phyloP scores from a whole-genome alignment of 306 rosid species.

The Cicer chorassanicum region DNA sequence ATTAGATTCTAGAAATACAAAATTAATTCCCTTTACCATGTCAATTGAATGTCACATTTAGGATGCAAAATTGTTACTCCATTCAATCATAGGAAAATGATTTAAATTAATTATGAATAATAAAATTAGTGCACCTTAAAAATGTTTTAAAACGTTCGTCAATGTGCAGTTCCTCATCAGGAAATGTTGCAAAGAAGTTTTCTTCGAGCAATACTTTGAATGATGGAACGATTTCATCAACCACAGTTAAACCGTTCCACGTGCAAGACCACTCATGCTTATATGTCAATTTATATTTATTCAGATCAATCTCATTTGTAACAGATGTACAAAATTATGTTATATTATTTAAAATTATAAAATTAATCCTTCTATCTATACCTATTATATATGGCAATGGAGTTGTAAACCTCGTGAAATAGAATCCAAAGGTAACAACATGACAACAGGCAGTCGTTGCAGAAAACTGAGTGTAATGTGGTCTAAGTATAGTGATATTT shows the following conservation, averaged over 20 bases:
- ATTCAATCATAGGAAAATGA: too few relatives aligned
- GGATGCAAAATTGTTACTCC: too few relatives aligned
- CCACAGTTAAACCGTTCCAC: slow-evolving; percentile 67
- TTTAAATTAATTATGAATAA: too few relatives aligned
- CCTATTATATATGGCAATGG: neutral
- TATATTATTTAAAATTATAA: neutral
- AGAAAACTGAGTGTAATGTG: slow-evolving; percentile 61
- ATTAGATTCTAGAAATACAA: slow-evolving; percentile 44
- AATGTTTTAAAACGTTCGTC: slow-evolving; percentile 66
- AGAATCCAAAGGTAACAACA: slow-evolving; percentile 54
- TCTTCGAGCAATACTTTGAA: slow-evolving; percentile 62
- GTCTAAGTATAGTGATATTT: slow-evolving; percentile 69
- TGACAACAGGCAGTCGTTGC: slow-evolving; percentile 50
- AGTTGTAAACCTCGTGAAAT: slow-evolving; percentile 53
- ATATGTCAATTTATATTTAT: slow-evolving; percentile 33
- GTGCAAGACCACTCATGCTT: slow-evolving; percentile 59
- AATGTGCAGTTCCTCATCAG: slow-evolving; percentile 57
- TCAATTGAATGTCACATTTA: neutral
- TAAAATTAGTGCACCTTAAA: slow-evolving; percentile 55
- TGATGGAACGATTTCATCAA: slow-evolving; percentile 42
- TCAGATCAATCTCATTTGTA: slow-evolving; percentile 48
- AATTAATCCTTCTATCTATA: neutral
- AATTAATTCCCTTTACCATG: slow-evolving; percentile 6
- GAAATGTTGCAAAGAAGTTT: slow-evolving; percentile 42
- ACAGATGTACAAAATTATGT: slow-evolving; percentile 21